Conservation (phyloP, 805 yeast genomes). For the Candida maesae region DNA sequence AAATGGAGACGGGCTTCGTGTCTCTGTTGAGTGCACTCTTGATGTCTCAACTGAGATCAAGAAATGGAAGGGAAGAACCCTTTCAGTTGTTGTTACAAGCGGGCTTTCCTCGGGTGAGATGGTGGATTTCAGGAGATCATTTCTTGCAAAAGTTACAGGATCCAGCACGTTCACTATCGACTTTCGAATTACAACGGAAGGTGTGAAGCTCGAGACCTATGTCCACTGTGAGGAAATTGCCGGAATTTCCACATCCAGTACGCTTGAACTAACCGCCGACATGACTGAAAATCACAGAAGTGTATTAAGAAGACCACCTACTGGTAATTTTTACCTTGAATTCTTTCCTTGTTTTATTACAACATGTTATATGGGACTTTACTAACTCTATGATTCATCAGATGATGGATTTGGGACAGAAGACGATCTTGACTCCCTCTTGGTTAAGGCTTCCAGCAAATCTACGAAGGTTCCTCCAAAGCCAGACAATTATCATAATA, state of each 20-base stretch:
- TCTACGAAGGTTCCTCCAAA: not conserved
- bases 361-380: not conserved
- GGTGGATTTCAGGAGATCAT: conserved; percentile 43
- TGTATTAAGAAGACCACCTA: not conserved
- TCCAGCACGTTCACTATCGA: conserved; percentile 29
- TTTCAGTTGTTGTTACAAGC: conserved; percentile 32
- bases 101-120: conserved; percentile 33
- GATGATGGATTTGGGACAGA: conserved; percentile 20
- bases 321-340: conserved; percentile 8
- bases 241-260: conserved; percentile 22
- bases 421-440: conserved; percentile 29
- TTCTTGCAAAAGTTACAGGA: conserved; percentile 23
- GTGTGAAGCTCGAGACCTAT: conserved; percentile 28
- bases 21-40: conserved; percentile 3
- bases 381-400: conserved; percentile 13
- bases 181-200: conserved; percentile 17
- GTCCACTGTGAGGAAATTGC: conserved; percentile 39
- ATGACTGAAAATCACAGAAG: not conserved
- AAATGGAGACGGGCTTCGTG: conserved; percentile 6
- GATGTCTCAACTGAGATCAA: not conserved
- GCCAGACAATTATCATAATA: not conserved
- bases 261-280: conserved; percentile 6
- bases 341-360: conserved; percentile 1
- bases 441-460: conserved; percentile 19
- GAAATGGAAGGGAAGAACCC: conserved; percentile 32